Conservation (phyloP, 2,329 filamentous ascomycete genomes). For the Allantophomopsis lycopodina region DNA sequence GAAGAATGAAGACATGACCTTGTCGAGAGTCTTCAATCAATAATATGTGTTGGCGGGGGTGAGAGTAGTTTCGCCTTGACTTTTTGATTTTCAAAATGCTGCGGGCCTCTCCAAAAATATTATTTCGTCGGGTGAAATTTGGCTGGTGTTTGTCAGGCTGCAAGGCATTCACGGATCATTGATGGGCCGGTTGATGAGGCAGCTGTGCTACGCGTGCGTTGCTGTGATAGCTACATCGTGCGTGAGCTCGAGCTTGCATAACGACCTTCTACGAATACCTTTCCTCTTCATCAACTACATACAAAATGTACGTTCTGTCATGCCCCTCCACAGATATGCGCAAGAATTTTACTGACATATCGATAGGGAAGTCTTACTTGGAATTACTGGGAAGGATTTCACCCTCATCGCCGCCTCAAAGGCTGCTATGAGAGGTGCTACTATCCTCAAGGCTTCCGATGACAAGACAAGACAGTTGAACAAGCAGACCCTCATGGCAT, state of each 20-base stretch:
- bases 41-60: too few relatives aligned
- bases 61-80: too few relatives aligned
- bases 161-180: too few relatives aligned
- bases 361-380: constrained; percentile 86
- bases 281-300: constrained; percentile 4
- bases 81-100: too few relatives aligned
- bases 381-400: constrained; percentile 98
- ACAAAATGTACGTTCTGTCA: constrained; percentile 16
- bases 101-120: too few relatives aligned
- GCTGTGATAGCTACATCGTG: too few relatives aligned
- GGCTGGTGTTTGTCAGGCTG: too few relatives aligned
- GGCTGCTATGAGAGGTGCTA: constrained; percentile 94
- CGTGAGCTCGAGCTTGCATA: too few relatives aligned
- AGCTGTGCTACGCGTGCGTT: too few relatives aligned
- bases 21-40: neutral
- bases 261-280: neutral
- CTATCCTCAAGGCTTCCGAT: constrained; percentile 86
- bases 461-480: constrained; percentile 93
- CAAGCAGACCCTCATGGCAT: constrained; percentile 89
- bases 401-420: constrained; percentile 96
- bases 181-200: too few relatives aligned
- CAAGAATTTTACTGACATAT: neutral
- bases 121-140: too few relatives aligned
- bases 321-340: constrained; percentile 6
- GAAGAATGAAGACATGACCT: constrained; percentile 88